Evolutionary conservation across 768 basidiomycete genomes (phyloP).

Genomic region (Suillus brevipes): DNA sequence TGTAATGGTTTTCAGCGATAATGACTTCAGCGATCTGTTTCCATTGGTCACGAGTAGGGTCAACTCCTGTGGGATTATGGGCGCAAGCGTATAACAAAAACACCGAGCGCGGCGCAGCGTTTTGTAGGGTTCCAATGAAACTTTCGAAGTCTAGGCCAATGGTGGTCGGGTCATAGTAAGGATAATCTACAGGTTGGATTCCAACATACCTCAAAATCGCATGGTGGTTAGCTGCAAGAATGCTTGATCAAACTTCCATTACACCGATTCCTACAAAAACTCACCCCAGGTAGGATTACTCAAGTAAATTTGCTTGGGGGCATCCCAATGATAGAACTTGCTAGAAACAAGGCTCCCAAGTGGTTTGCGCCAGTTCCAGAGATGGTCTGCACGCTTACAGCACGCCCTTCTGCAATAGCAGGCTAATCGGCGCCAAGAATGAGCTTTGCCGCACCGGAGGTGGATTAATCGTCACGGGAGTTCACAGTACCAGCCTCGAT

Average conservation of each 20-base stretch:
- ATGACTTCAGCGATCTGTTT: conserved; percentile 70
- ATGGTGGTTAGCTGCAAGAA: conserved; percentile 72
- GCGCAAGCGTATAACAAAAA: conserved; percentile 93
- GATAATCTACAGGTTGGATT: conserved; percentile 81
- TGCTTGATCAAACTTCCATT: conserved; percentile 1
- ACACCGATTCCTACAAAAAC: conserved; percentile 1
- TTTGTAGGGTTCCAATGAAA: conserved; percentile 57
- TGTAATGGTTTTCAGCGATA: conserved; percentile 73
- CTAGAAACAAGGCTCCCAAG: conserved; percentile 84
- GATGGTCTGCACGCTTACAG: conserved; percentile 86
- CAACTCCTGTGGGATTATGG: conserved; percentile 96
- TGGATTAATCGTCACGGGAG: conserved; percentile 95
- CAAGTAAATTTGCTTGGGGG: conserved; percentile 71
- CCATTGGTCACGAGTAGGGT: conserved; percentile 91
- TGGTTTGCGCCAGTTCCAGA: conserved; percentile 97
- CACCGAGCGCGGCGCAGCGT: conserved; percentile 74
- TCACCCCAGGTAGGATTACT: conserved; percentile 94
- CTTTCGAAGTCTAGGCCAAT: conserved; percentile 82
- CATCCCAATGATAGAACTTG: conserved; percentile 72
- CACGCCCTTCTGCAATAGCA: conserved; percentile 69
- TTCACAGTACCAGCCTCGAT: conserved; percentile 86
- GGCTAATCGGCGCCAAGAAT: conserved; percentile 74
- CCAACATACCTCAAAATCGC: conserved; percentile 91
- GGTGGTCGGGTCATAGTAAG: conserved; percentile 92
- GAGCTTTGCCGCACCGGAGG: conserved; percentile 75